Conservation (phyloP, 2,329 filamentous ascomycete genomes). For the Exophiala mesophila region DNA sequence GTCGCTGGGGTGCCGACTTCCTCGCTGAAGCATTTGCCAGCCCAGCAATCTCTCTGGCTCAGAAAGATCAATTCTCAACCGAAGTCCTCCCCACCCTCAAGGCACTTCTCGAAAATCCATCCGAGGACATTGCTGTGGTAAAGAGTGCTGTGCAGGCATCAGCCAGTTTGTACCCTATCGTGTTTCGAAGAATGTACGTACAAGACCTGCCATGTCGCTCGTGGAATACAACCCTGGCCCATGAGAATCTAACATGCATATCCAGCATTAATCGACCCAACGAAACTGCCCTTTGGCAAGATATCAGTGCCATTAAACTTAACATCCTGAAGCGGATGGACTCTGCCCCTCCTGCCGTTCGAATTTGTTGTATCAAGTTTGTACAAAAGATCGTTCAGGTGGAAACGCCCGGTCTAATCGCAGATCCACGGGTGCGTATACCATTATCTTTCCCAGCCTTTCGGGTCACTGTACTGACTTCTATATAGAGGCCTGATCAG, state of each 20-base stretch:
- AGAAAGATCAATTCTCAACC: conserved; percentile 75
- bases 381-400: conserved; percentile 87
- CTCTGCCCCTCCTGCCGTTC: conserved; percentile 65
- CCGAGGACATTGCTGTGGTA: conserved; percentile 73
- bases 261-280: conserved; percentile 78
- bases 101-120: conserved; percentile 63
- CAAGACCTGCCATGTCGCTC: too few species aligned
- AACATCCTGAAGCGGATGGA: conserved; percentile 89
- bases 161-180: conserved; percentile 86
- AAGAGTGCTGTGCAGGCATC: conserved; percentile 83
- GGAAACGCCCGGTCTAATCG: conserved; percentile 76
- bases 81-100: conserved; percentile 73
- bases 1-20: conserved; percentile 95
- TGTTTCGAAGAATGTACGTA: conserved; percentile 92
- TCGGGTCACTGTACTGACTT: conserved; percentile 2
- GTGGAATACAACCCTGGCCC: too few species aligned
- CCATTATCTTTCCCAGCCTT: not conserved
- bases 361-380: conserved; percentile 96
- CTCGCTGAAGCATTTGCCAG: conserved; percentile 93
- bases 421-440: conserved; percentile 71
- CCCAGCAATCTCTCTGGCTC: conserved; percentile 68
- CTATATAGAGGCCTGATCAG: conserved; percentile 61
- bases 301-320: conserved; percentile 82
- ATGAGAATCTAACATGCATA: conserved; percentile 15
- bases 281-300: conserved; percentile 78